A percentile compares a stretch with the other conserved stretches of the same genome.
phyloP scores from a whole-genome alignment of 805 yeast species.

The Candida wancherniae region DNA sequence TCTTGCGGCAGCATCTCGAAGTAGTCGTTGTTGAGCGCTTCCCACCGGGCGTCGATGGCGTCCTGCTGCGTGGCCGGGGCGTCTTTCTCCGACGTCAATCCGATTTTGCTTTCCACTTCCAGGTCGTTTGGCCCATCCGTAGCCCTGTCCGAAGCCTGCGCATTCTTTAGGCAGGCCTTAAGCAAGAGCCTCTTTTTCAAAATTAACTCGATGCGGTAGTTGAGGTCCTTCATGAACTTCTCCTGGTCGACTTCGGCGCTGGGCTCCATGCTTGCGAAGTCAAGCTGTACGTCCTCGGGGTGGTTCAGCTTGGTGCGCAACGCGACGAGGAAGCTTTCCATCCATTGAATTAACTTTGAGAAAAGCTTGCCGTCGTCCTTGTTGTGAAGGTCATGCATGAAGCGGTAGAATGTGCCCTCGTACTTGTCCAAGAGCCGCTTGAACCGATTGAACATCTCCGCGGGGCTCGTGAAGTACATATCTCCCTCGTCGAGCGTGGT shows the following conservation, averaged over 20 bases:
- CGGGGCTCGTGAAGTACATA: conserved; percentile 41
- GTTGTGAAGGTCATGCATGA: conserved; percentile 76
- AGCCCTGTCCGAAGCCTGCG: conserved; percentile 4
- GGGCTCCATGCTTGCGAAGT: conserved; percentile 27
- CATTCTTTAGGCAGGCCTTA: conserved; percentile 26
- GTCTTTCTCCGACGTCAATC: no score
- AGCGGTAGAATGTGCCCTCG: conserved; percentile 65
- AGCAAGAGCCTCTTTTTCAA: conserved; percentile 35
- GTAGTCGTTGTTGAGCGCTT: conserved; percentile 33
- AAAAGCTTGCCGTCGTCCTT: conserved; percentile 72
- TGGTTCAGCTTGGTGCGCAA: conserved; percentile 55
- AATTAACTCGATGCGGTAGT: conserved; percentile 33
- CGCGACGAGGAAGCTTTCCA: conserved; percentile 58
- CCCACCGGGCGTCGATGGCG: conserved; percentile 40
- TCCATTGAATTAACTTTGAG: conserved; percentile 69
- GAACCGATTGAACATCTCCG: conserved; percentile 63
- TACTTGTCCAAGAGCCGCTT: conserved; percentile 65
- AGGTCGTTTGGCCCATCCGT: no score
- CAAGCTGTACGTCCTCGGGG: conserved; percentile 38
- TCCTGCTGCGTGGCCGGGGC: conserved; percentile 17
- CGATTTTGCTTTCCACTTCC: no score
- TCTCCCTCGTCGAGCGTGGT: conserved; percentile 53
- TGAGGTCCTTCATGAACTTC: conserved; percentile 35
- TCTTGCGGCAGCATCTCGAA: conserved; percentile 23
- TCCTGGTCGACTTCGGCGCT: conserved; percentile 26